Evolutionary conservation across 805 yeast species (phyloP), one percentile per base, ranked within the genome.

Genomic region (Wickerhamiella occidentalis): DNA sequence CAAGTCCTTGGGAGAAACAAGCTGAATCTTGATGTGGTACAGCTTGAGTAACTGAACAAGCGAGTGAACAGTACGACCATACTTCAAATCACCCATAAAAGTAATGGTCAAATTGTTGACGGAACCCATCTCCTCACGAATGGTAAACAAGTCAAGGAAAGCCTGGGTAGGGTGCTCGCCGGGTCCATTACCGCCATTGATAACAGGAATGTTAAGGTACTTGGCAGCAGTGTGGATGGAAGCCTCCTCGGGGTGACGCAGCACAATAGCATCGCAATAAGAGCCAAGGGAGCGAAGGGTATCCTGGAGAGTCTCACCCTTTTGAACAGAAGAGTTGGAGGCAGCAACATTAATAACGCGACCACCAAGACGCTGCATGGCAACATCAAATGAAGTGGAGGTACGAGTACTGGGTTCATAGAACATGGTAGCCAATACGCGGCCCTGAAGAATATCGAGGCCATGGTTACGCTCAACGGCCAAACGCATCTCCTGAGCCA

Each of bases 141-240:
- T 92, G 48, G 99, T 92, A 77, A 90, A 92, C 68, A 92, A 73
- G 66, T 92, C 99, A 63, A 94, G 74, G 73, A 92, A 85, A 2
- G 98, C 98, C 71, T 92, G 99, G 21, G 97, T 85, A 61, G 99
- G 99, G 68, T 92, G 99, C 73, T 92, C 99, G 68, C 86, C 81
- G 48, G 96, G 74, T 35, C 99, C 99, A 66, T 92, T 92, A 63
- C 98, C 99, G 64, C 95, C 98, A 64, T 92, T 92, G 65, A 92
- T 79, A 56, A 94, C 85, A 51, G 99, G 98, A 58, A 94, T 87
- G 50, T 96, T 95, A 21, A 96, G 86, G 72, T 80, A 92, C 65
- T 90, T 87, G 58, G 96, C 94, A 52, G 98, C 98, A 66, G 82
- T 79, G 59, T 81, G 85, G 48, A 95, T 96, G 58, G 94, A 80